Conservation (phyloP, 176 grass and related monocot genomes). For the Hyparrhenia diplandra region DNA sequence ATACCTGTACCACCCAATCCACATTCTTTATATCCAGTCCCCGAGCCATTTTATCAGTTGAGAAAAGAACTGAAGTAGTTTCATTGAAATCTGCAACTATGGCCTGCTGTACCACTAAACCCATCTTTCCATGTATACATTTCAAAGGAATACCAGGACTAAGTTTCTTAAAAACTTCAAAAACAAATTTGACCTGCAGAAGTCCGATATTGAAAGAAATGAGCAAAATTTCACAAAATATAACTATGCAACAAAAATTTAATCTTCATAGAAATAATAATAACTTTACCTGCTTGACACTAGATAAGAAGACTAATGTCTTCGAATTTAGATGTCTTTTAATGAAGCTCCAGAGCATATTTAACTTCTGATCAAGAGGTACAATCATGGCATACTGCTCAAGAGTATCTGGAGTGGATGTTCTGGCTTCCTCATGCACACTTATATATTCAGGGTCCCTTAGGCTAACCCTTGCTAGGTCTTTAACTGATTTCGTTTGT, state of each 20-base stretch:
- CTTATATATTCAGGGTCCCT: constrained; percentile 84
- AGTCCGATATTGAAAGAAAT: constrained; percentile 19
- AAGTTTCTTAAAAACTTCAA: constrained; percentile 86
- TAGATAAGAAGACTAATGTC: constrained; percentile 87
- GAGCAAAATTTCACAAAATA: constrained; percentile 5
- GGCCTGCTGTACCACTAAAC: constrained; percentile 50
- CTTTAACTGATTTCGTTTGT: constrained; percentile 88
- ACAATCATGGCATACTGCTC: constrained; percentile 77
- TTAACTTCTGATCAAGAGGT: constrained; percentile 85
- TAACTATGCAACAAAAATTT: not conserved
- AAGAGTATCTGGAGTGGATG: constrained; percentile 73
- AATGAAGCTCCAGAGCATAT: constrained; percentile 96
- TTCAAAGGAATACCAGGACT: constrained; percentile 93
- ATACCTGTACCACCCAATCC: constrained; percentile 96
- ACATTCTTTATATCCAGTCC: constrained; percentile 85
- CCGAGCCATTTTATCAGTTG: constrained; percentile 80
- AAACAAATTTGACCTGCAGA: constrained; percentile 87
- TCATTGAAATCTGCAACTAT: constrained; percentile 69
- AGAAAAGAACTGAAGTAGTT: constrained; percentile 81
- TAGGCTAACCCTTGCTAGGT: constrained; percentile 89
- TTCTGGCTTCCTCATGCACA: constrained; percentile 80
- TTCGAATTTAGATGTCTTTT: constrained; percentile 77
- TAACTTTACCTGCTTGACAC: constrained; percentile 74
- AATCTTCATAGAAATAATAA: constrained; percentile 4
- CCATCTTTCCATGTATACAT: constrained; percentile 87